Evolutionary conservation across 495 filamentous ascomycete genomes (phyloP), one percentile per base, ranked within the genome.

Genomic region (Talaromyces stipitatus): DNA sequence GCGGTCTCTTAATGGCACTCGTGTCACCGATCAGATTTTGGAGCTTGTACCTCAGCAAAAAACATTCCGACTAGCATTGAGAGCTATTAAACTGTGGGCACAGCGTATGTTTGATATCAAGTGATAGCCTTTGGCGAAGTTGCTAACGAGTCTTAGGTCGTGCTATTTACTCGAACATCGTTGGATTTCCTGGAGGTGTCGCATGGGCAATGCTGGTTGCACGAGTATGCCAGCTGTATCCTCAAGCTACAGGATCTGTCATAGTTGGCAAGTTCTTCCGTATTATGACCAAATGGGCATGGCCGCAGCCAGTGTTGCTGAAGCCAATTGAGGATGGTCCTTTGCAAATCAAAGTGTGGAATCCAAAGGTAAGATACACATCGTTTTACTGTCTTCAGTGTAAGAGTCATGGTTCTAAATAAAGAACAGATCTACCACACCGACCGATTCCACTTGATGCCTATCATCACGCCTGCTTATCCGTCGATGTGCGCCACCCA

Each of bases 151-250:
- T 53, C 24, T 12, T 48, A 86, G 82, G 76, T 12, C 87, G 91
- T 55, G 94, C 89, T 10, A 89, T 97, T 16, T 97, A 97, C 67
- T 88, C 90, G 52, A 96, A 96, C 63, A 88, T 98, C 58, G 90
- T 96, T 56, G 94, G 94, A 14, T 98, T 91, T 61, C 95, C 94
- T 9, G 94, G 94, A 57, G 94, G 94, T 72, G 91, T 98, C 50
- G 94, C 94, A 18, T 98, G 92, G 90, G 94, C 92, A 27, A 96
- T 98, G 86, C 76, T 97, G 62, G 91, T 97, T 18, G 94, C 94
- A 22, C 79, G 94, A 58, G 89, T 97, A 46, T 98, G 94, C 66
- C 94, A 98, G 69, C 78, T 97, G n/a, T 98, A 97, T 73, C 94
- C 94, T 14, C 89, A 88, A 66, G 94, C 95, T 14, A 87, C 88